These are phyloP conservation scores for Fusarium domesticum DNA, from an alignment of 2,329 filamentous ascomycete genomes.

Conservation along the genomic window DNA sequence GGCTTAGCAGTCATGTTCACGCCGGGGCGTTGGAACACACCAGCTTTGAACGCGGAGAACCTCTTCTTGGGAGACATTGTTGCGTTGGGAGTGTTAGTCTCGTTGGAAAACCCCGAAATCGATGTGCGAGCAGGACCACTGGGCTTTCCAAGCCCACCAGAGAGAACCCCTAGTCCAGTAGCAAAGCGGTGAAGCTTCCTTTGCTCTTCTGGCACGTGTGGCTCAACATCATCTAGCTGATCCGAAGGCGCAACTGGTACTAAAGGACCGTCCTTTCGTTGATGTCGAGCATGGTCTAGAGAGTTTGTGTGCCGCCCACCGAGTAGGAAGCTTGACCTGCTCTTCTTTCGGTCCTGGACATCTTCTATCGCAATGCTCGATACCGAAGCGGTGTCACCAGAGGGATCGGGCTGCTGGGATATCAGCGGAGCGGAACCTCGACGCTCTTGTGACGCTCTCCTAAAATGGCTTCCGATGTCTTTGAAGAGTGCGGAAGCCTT, in stretches of 20 bases:
- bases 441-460: constrained; percentile 35
- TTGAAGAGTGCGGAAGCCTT: constrained; percentile 50
- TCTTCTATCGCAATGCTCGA: constrained; percentile 43
- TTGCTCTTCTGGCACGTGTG: constrained; percentile 32
- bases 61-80: constrained; percentile 39
- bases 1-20: constrained; percentile 15
- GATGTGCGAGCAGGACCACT: constrained; percentile 21
- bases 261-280: constrained; percentile 14
- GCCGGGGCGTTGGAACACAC: constrained; percentile 28
- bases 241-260: constrained; percentile 14
- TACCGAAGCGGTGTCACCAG: constrained; percentile 41
- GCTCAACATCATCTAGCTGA: constrained; percentile 14
- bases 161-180: constrained; percentile 19
- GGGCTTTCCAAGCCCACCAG: constrained; percentile 15
- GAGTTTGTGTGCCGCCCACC: constrained; percentile 15
- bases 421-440: constrained; percentile 25
- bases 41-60: constrained; percentile 40
- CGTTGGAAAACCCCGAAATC: constrained; percentile 22
- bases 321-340: constrained; percentile 41
- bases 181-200: constrained; percentile 40
- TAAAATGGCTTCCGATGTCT: constrained; percentile 46
- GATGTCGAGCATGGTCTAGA: constrained; percentile 12
- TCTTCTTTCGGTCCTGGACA: constrained; percentile 33
- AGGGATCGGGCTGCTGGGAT: constrained; percentile 8
- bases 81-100: constrained; percentile 12